These are phyloP conservation scores for Angomonas deanei DNA, from an alignment of 208 protist genomes.

Conservation along the genomic window DNA sequence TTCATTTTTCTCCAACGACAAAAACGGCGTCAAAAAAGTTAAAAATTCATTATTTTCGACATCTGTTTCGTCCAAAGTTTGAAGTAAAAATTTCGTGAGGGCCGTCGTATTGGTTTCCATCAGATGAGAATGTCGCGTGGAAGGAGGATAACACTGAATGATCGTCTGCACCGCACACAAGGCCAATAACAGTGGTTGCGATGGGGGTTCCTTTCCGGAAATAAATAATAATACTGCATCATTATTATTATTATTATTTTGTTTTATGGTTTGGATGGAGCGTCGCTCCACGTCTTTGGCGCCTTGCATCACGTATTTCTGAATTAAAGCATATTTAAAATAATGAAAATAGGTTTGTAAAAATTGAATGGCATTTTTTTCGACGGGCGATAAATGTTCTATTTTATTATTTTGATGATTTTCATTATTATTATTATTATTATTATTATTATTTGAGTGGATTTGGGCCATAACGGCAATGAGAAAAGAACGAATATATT, in stretches of 20 bases:
- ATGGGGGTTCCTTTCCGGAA: neutral
- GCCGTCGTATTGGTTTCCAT: neutral
- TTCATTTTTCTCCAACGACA: neutral
- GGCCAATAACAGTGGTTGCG: neutral
- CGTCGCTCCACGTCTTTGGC: neutral
- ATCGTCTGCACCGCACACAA: neutral
- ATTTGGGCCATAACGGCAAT: neutral
- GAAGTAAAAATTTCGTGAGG: neutral
- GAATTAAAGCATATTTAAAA: neutral
- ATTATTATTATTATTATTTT: constrained; percentile 8
- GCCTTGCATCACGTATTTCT: neutral
- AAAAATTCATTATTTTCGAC: neutral
- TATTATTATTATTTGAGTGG: neutral
- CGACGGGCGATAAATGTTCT: no score
- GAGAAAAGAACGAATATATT: neutral
- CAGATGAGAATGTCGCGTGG: neutral
- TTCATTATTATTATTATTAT: neutral
- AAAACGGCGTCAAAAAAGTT: neutral
- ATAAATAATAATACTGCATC: neutral
- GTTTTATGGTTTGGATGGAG: neutral
- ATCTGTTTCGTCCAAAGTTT: neutral
- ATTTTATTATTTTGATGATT: no score
- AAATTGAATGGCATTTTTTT: neutral
- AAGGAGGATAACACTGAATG: neutral
- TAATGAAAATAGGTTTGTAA: neutral